phyloP scores from a whole-genome alignment of 257 asterid species.

The Oldenlandia corymbosa region DNA sequence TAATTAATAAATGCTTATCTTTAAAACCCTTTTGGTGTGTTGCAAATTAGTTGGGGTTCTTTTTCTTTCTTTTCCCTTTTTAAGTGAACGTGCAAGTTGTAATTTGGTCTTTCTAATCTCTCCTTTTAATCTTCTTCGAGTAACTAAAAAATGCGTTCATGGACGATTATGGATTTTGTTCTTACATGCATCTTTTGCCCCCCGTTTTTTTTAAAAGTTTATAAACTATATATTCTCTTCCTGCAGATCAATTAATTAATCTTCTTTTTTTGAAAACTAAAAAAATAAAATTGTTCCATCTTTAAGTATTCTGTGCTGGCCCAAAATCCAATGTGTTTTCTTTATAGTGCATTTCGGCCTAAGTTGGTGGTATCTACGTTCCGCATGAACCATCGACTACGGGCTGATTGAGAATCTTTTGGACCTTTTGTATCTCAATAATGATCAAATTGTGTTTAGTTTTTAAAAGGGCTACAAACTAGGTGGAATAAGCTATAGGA shows the following conservation, averaged over 20 bases:
- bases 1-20: no score
- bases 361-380: neutral
- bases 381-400: neutral
- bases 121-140: no score
- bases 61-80: no score
- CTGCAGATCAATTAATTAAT: no score
- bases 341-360: slow-evolving; percentile 11
- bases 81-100: neutral
- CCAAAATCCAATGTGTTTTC: slow-evolving; percentile 8
- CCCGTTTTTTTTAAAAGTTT: no score
- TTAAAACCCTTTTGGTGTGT: no score
- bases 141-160: neutral
- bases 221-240: neutral
- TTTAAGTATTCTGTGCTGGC: neutral
- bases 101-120: no score
- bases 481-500: no score
- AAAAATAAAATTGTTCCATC: neutral
- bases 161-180: neutral
- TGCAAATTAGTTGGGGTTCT: neutral
- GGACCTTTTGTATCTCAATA: neutral
- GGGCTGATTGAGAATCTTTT: slow-evolving; percentile 6
- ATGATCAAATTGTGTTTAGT: no score
- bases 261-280: no score
- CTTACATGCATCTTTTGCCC: neutral
- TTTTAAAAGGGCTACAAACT: no score